Conservation (phyloP, 2,329 filamentous ascomycete genomes). For the Pseudocercospora cruenta region DNA sequence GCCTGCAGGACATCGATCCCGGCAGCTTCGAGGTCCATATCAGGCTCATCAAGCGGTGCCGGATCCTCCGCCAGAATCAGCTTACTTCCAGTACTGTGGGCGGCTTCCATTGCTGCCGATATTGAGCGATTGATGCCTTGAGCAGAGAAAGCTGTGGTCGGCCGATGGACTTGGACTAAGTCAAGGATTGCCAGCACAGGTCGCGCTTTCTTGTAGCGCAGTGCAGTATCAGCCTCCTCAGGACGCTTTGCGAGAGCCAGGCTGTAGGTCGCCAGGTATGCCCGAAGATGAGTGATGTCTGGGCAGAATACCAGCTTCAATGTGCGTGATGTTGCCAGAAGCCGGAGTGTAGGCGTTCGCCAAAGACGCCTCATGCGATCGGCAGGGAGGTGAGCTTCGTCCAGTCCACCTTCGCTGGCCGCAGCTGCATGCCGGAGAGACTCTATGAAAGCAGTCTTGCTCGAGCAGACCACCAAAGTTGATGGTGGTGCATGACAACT, state of each 20-base stretch:
- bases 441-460: slow-evolving; percentile 66
- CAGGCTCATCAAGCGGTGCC: no score
- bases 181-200: slow-evolving; percentile 67
- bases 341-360: slow-evolving; percentile 63
- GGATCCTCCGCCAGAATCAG: slow-evolving; percentile 47
- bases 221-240: slow-evolving; percentile 9
- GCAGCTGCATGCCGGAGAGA: slow-evolving; percentile 47
- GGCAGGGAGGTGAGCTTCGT: background rate
- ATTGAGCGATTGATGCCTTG: slow-evolving; percentile 69
- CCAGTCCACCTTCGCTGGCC: background rate
- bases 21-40: background rate
- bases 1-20: background rate
- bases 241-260: slow-evolving; percentile 16
- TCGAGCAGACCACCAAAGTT: slow-evolving; percentile 72
- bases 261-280: slow-evolving; percentile 59
- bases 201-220: slow-evolving; percentile 16
- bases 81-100: slow-evolving; percentile 41
- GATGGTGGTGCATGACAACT: slow-evolving; percentile 60
- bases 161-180: slow-evolving; percentile 66
- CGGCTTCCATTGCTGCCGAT: slow-evolving; percentile 66
- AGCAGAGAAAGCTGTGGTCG: slow-evolving; percentile 74
- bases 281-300: slow-evolving; percentile 75
- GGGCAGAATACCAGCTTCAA: slow-evolving; percentile 74
- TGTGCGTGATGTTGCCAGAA: slow-evolving; percentile 69
- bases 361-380: slow-evolving; percentile 6